Conservation (phyloP, 2,329 filamentous ascomycete genomes). For the Botrytis galanthina region DNA sequence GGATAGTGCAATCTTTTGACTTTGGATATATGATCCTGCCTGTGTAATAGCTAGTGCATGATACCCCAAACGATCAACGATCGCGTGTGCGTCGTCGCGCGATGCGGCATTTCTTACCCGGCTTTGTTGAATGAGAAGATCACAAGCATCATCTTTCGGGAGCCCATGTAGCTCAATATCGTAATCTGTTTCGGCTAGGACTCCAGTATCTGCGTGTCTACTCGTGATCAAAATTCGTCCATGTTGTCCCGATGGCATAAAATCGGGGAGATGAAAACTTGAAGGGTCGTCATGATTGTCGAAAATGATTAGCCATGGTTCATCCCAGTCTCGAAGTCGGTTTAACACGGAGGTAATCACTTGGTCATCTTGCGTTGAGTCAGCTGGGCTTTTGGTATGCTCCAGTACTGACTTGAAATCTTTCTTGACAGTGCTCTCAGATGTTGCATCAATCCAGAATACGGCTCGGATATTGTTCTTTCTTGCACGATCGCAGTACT, state of each 20-base stretch:
- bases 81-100: constrained; percentile 18
- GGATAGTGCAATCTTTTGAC: constrained; percentile 24
- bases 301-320: constrained; percentile 31
- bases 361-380: constrained; percentile 6
- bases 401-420: constrained; percentile 24
- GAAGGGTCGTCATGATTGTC: constrained; percentile 32
- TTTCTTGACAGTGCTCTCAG: constrained; percentile 21
- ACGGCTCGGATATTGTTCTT: constrained; percentile 18
- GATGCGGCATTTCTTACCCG: background rate
- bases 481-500: constrained; percentile 26
- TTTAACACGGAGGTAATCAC: constrained; percentile 18
- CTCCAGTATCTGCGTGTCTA: constrained; percentile 17
- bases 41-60: constrained; percentile 36
- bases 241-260: constrained; percentile 20
- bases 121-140: constrained; percentile 22
- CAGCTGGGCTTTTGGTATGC: constrained; percentile 14
- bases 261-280: constrained; percentile 24
- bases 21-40: constrained; percentile 34
- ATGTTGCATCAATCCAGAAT: constrained; percentile 30
- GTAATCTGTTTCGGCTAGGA: background rate
- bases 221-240: constrained; percentile 29
- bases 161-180: constrained; percentile 24
- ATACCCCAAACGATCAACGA: constrained; percentile 27
- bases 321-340: constrained; percentile 15
- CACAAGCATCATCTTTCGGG: constrained; percentile 22